Evolutionary conservation across 176 grass and related monocot genomes (phyloP).

Genomic region (Secale cereale): DNA sequence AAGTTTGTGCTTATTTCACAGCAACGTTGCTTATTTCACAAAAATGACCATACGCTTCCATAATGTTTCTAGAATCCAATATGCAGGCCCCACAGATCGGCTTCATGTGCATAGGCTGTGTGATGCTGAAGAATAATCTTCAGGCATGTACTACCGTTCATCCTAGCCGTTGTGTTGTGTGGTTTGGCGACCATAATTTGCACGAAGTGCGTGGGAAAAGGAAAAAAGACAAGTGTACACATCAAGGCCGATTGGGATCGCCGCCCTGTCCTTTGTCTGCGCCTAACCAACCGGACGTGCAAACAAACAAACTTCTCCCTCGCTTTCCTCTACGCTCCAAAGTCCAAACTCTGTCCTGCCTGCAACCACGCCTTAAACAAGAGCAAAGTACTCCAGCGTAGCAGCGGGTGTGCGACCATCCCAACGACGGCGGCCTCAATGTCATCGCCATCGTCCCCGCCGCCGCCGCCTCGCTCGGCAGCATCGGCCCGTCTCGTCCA

Average conservation of each 20-base stretch:
- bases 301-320: neutral
- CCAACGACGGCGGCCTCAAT: neutral
- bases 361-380: slow-evolving; percentile 7
- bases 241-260: neutral
- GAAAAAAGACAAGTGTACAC: neutral
- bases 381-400: neutral
- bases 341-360: neutral
- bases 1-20: neutral
- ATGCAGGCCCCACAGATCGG: neutral
- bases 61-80: neutral
- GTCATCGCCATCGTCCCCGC: neutral
- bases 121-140: neutral
- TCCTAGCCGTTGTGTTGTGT: neutral
- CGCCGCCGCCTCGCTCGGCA: neutral
- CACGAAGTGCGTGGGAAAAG: neutral
- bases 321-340: neutral
- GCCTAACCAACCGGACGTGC: neutral
- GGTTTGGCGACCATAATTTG: neutral
- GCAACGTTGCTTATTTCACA: too few relatives aligned
- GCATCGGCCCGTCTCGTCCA: neutral
- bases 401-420: neutral
- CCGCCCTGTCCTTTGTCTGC: slow-evolving; percentile 23
- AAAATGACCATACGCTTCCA: neutral
- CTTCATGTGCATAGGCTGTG: neutral
- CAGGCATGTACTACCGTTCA: neutral